Base-by-base conservation (phyloP, 2,329 filamentous ascomycete species). In the Eutypa lata region DNA sequence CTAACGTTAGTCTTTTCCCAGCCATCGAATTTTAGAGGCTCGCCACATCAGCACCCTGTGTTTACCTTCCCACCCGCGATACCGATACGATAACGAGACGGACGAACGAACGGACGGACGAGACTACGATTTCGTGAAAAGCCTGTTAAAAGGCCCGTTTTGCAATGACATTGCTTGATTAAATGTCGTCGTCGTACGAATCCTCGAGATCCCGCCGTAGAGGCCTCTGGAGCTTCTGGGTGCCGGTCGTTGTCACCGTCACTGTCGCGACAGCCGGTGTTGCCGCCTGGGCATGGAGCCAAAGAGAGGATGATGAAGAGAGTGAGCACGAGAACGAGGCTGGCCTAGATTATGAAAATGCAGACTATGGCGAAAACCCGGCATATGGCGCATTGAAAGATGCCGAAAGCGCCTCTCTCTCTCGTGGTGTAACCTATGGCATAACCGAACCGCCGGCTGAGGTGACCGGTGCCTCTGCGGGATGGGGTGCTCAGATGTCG, bases 231-330 rank as follows among this genome's bases (percentile, higher is more conserved):
- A 83, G 87, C 66, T 93, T 95, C 74, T 97, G 92, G 90, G 83
- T 96, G 55, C 93, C 93, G 57, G 80, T 97, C 52, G 87, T 86
- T 59, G 73, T 96, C 59, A 97, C 92, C 48, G 85, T 96, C 53
- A 92, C 91, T 46, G 84, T 95, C 61, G 93, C 93, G 55, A 91
- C 92, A 21, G 86, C 89, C 51, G 91, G 92, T 33, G 75, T 96
- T 47, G 92, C 87, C 49, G 91, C 91, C 53, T 97, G 93, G 93
- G 84, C 92, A 55, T 96, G 91, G 91, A 95, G 89, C 70, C 91
- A 96, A 74, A 87, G 90, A 65, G 84, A 81, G 60, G 82, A 87
- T 53, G 87, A 90, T 50, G 87, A 91, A 26, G 81, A 85, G 50
- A 80, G 83, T 53, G 79, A 85, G 57, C 77, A 80, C 57, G 81